Base-by-base conservation (phyloP, 2,329 filamentous ascomycete species). In the Hortaea sp. region DNA sequence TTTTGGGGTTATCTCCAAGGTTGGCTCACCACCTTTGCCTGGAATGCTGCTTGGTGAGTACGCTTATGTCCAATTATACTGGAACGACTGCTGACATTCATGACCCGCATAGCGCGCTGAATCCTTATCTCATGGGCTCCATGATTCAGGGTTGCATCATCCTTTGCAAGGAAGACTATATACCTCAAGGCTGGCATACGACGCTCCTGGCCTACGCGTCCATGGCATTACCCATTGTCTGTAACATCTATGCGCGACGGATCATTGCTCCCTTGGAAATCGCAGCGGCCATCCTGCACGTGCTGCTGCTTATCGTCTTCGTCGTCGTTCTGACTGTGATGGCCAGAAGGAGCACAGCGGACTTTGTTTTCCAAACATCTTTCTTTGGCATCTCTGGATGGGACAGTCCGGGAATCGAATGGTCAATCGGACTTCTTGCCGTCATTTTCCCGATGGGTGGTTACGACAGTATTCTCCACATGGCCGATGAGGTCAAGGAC, bases 401-500 rank as follows among this genome's bases (percentile, higher is more conserved):
- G 66, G 44, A 54, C 40, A 66, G 58, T 30, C 43, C 50, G 1
- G 63, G 57, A 27, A 57, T 66, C 1, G 54, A 60, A 3, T 69
- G 61, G 52, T 66, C 66, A 27, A 47, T 71, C 7, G 68, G 67
- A 1, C 55, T 69, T 31, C 49, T 68, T 31, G 58, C 65, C 5
- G 57, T 57, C 2, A 56, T 60, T 1, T 65, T 63, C 55, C 56
- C 57, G 0, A 64, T 65, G 37, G 56, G 60, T 41, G 71, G 71
- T 7, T 71, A 71, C 42, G 72, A 75, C 40, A 66, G 69, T 7
- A 67, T 68, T 9, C 62, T 75, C 0, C 72, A 75, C 46, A 70
- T 73, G 66, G 60, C 57, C 27, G 62, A 63, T 28, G 61, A 71
- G 44, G 66, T 72, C 2, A 69, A 70, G 42, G 63, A 68, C 11